Percentiles rank a stretch among this genome's conserved stretches.
Conservation (phyloP, 148 eudicot species). For the Agrostemma githago region DNA sequence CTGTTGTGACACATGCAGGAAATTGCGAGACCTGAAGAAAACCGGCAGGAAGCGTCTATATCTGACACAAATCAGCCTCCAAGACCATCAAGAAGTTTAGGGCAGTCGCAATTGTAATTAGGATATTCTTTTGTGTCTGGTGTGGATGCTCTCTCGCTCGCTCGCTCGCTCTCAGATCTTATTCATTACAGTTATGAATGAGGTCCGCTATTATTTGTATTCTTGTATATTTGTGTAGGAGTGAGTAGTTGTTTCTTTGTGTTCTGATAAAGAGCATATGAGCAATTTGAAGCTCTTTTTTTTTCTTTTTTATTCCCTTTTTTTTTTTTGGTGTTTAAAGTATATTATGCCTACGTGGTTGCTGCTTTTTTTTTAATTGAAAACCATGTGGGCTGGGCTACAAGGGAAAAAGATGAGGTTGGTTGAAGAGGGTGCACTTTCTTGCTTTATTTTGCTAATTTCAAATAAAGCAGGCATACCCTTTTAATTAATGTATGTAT, state of each 20-base stretch:
- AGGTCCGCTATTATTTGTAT: conserved; percentile 45
- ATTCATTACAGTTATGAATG: conserved; percentile 21
- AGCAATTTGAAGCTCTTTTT: conserved; percentile 16
- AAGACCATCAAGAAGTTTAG: conserved; percentile 47
- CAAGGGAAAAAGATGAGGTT: neutral
- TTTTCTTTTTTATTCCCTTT: conserved; percentile 6
- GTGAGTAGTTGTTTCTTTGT: conserved; percentile 25
- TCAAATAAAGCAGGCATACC: conserved; percentile 13
- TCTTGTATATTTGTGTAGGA: conserved; percentile 55
- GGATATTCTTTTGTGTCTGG: conserved; percentile 23
- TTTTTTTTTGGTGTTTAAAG: neutral
- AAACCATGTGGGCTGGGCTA: conserved; percentile 17
- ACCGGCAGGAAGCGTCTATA: conserved; percentile 27
- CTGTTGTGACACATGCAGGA: conserved; percentile 31
- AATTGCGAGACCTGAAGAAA: conserved; percentile 46
- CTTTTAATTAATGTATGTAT: conserved; percentile 1
- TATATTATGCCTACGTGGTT: conserved; percentile 21
- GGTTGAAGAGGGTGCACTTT: neutral
- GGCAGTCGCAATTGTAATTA: conserved; percentile 48
- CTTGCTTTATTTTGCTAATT: conserved; percentile 12
- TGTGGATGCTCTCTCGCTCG: conserved; percentile 11
- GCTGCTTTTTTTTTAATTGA: conserved; percentile 26
- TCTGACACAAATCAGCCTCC: conserved; percentile 41
- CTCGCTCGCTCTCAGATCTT: conserved; percentile 20
- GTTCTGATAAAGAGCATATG: conserved; percentile 15